Evolutionary conservation across 306 rosid genomes (phyloP).

Genomic region (Citrullus colocynthis): DNA sequence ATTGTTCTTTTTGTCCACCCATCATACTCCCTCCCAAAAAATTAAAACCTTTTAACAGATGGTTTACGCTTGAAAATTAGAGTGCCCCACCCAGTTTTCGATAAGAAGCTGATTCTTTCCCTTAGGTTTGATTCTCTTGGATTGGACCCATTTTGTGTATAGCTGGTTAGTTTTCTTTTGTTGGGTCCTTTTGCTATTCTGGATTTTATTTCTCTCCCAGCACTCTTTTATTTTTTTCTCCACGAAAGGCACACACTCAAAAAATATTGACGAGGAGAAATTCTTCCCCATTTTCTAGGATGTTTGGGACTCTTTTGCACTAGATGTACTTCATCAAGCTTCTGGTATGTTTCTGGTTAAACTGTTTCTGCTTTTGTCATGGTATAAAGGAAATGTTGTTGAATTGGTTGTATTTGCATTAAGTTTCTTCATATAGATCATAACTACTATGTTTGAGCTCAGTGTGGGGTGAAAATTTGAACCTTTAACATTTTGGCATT

Average conservation of each 20-base stretch:
- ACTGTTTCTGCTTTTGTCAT: neutral
- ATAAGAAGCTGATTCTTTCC: neutral
- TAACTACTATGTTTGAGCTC: neutral
- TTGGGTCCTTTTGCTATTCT: neutral
- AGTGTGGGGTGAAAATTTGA: neutral
- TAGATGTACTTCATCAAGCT: constrained; percentile 77
- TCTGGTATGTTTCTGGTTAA: constrained; percentile 35
- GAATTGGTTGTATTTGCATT: neutral
- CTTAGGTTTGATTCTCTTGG: neutral
- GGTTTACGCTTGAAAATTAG: neutral
- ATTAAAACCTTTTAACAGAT: neutral
- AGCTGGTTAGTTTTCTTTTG: neutral
- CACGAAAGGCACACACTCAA: neutral
- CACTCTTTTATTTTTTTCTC: neutral
- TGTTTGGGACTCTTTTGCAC: constrained; percentile 77
- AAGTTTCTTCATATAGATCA: neutral
- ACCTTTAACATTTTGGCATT: neutral
- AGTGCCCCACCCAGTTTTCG: neutral
- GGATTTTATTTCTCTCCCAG: neutral
- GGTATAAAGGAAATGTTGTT: neutral
- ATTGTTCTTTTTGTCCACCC: neutral
- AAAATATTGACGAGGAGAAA: neutral
- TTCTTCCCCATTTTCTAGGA: constrained; percentile 31
- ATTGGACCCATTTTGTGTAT: neutral
- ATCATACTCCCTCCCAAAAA: neutral